Base-by-base conservation (phyloP, 2,329 filamentous ascomycete species). In the Setomelanomma holmii region DNA sequence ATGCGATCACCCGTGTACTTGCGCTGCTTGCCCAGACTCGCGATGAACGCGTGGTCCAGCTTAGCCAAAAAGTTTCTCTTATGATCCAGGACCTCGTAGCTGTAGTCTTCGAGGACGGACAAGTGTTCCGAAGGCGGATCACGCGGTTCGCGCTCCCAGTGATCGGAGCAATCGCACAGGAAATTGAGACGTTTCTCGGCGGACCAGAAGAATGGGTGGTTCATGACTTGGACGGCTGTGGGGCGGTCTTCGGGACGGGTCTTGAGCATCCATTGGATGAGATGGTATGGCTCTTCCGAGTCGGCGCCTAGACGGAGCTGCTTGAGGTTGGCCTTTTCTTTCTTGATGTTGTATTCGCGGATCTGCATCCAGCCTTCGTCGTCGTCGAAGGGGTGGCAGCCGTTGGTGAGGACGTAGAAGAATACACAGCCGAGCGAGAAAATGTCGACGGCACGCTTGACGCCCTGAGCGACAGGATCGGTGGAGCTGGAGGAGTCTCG, bases 361-460 rank as follows among this genome's bases (percentile, higher is more conserved):
- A 82, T 75, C 49, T 78, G 87, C 86, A 96, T 96, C 80, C 95
- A 98, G 43, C 91, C 87, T 69, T 95, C 92, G 49, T 95, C 93
- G 57, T 92, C 93, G 71, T 97, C 93, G 67, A 96, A 99, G 0
- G 95, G 95, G 73, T 99, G 95, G 1, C 84, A 86, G 14, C 95
- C 95, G 56, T 92, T 90, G 1, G 93, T 97, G 53, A 99, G 82
- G n/a, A 98, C 93, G 73, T 97, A 99, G 78, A 93, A 98, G 80
- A 97, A 99, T n/a, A 99, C 92, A 46, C 96, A 89, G 1, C 95
- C 95, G 30, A 99, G 84, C 0, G 93, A 96, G 78, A 99, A 99
- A 21, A 99, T 96, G 71, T 99, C 95, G 55, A 98, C 97, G 7
- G 95, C 91, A 40, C 95, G 89, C 40, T 96, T 99, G 5, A 96